Evolutionary conservation across 305 asterid genomes (phyloP).

Genomic region (Solanum hybrid): DNA sequence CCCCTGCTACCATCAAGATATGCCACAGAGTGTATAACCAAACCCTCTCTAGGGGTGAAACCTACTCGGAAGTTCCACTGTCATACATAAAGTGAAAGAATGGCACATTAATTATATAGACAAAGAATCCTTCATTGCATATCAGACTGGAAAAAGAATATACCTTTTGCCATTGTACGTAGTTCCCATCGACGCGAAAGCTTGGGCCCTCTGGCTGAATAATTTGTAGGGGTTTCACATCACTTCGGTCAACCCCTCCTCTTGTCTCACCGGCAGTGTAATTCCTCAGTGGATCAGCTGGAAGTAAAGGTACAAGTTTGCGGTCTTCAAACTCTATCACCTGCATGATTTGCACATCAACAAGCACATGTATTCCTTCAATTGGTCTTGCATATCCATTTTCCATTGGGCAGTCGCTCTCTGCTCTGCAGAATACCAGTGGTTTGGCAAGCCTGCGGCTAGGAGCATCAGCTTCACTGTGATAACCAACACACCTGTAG

Average conservation of each 20-base stretch:
- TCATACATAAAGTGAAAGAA: slow-evolving; percentile 13
- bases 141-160: not conserved
- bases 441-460: slow-evolving; percentile 93
- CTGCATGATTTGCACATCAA: slow-evolving; percentile 91
- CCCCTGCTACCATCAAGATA: slow-evolving; percentile 95
- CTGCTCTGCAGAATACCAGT: slow-evolving; percentile 85
- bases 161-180: slow-evolving; percentile 98
- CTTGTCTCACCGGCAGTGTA: slow-evolving; percentile 89
- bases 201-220: slow-evolving; percentile 98
- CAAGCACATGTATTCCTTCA: slow-evolving; percentile 90
- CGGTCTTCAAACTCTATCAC: slow-evolving; percentile 92
- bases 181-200: slow-evolving; percentile 72
- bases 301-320: slow-evolving; percentile 88
- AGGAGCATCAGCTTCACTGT: slow-evolving; percentile 91
- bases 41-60: slow-evolving; percentile 93
- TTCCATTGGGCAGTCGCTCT: slow-evolving; percentile 94
- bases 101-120: not conserved
- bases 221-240: slow-evolving; percentile 78
- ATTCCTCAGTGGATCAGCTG: slow-evolving; percentile 91
- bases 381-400: slow-evolving; percentile 99
- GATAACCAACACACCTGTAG: slow-evolving; percentile 91
- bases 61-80: slow-evolving; percentile 98
- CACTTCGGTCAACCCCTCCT: slow-evolving; percentile 97
- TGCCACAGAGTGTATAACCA: slow-evolving; percentile 92
- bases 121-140: not conserved